Base-by-base conservation (phyloP, 2,329 filamentous ascomycete genomes). In the Pseudogymnoascus pannorum region DNA sequence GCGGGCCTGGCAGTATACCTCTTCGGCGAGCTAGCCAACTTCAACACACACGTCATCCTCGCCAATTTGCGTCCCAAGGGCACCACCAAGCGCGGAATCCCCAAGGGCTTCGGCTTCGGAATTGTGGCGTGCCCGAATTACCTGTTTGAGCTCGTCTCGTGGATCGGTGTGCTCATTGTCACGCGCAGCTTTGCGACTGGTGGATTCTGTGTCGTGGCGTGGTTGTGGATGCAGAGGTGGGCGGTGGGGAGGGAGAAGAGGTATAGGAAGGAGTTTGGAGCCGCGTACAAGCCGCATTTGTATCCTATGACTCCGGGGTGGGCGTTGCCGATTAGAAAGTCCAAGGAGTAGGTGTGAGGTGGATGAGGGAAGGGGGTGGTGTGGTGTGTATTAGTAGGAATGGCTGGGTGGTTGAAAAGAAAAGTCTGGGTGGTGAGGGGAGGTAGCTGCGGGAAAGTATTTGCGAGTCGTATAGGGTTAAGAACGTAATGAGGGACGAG, bases 91-190 rank as follows among this genome's bases (percentile, higher is more conserved):
- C 84, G 93, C 63, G 92, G 91, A 68, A 95, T 99, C 65, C 94
- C 94, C 1, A 79, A 79, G 62, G 94, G 94, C 24, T 85, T 93
- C 62, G 91, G 92, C 29, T 97, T 97, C 75, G 80, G 79, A 66
- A 76, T 90, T 35, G 93, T 99, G 59, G 99, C 94, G 11, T 96
- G 92, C 78, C 94, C 94, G 42, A 99, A 99, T 78, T 99, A 99
- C 79, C 85, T 96, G 79, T 97, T 95, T 68, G 92, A 97, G 72
- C 81, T 89, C 5, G 74, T 96, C 36, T 85, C 92, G 0, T 99
- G 94, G 94, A 68, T 89, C 29, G 92, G 92, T 24, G 81, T 97
- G 61, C 87, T 89, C 67, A 72, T 96, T 44, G 83, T 93, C 60
- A 92, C 86, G 68, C 87, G 90, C 70, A 92, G 87, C 76, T 88